A percentile compares a stretch with the other conserved stretches of the same genome.
Conservation (phyloP, 2,329 filamentous ascomycete genomes). For the Colletotrichum orchidophilum region DNA sequence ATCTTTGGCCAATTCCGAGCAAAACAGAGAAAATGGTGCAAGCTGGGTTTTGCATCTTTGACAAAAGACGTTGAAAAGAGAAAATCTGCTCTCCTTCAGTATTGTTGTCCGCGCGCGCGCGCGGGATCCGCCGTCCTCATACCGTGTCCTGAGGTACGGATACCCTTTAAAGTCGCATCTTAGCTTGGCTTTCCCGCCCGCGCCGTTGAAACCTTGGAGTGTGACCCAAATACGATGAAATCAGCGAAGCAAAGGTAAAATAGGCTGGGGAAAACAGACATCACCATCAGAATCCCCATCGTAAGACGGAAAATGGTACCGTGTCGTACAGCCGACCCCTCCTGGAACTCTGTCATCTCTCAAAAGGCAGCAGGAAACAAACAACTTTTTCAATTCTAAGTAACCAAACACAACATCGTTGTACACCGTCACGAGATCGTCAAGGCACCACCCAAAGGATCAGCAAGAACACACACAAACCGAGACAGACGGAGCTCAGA, state of each 20-base stretch:
- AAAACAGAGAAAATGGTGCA: not conserved
- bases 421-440: not conserved
- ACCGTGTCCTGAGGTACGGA: not conserved
- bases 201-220: not conserved
- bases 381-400: not conserved
- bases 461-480: not conserved
- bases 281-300: not conserved
- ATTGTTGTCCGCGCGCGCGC: not conserved
- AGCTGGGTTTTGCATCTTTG: not conserved
- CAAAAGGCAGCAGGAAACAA: not conserved
- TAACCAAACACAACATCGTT: not conserved
- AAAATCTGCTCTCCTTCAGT: slow-evolving; percentile 10
- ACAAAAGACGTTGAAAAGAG: slow-evolving; percentile 1
- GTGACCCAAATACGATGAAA: not conserved
- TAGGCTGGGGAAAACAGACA: not conserved
- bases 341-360: not conserved
- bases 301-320: not conserved
- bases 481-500: not conserved
- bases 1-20: slow-evolving; percentile 13
- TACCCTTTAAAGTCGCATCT: not conserved
- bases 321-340: not conserved
- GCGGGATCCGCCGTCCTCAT: not conserved
- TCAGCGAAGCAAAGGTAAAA: not conserved
- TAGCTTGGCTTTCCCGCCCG: not conserved
- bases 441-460: not conserved